Conservation (phyloP, 2,329 filamentous ascomycete genomes). For the Trichoderma sp. region DNA sequence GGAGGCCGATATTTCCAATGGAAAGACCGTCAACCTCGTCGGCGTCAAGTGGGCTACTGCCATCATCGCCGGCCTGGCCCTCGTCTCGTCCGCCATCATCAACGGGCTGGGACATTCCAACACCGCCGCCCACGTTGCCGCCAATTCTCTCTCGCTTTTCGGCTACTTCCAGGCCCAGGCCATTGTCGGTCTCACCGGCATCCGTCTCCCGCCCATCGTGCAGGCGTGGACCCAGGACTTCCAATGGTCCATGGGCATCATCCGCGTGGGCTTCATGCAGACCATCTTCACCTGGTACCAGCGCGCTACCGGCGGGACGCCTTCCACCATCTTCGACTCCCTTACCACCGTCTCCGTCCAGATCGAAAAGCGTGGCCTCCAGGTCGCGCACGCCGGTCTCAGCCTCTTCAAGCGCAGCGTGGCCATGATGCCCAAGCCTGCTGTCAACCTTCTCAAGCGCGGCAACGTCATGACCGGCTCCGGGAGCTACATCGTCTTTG, state of each 20-base stretch:
- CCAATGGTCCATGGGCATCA: slow-evolving; percentile 97
- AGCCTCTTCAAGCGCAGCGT: slow-evolving; percentile 58
- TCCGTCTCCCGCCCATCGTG: slow-evolving; percentile 83
- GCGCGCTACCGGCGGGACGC: slow-evolving; percentile 84
- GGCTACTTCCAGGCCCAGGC: slow-evolving; percentile 94
- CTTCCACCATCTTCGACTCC: slow-evolving; percentile 75
- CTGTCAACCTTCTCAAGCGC: slow-evolving; percentile 53
- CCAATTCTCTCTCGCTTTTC: slow-evolving; percentile 91
- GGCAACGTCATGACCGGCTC: slow-evolving; percentile 56
- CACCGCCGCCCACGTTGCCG: slow-evolving; percentile 89
- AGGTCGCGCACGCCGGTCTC: slow-evolving; percentile 44
- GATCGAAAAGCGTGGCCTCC: slow-evolving; percentile 65
- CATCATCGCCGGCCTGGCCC: slow-evolving; percentile 79
- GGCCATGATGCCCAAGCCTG: slow-evolving; percentile 52
- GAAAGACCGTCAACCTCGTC: slow-evolving; percentile 85
- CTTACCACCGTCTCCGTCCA: slow-evolving; percentile 78
- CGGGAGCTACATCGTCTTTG: slow-evolving; percentile 67
- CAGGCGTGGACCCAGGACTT: slow-evolving; percentile 96
- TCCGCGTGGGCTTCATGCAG: slow-evolving; percentile 84
- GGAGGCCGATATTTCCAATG: slow-evolving; percentile 85
- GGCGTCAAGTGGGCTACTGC: slow-evolving; percentile 90
- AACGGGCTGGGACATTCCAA: slow-evolving; percentile 92
- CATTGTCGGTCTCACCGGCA: slow-evolving; percentile 81
- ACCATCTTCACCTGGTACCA: slow-evolving; percentile 93
- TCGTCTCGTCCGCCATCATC: slow-evolving; percentile 83